phyloP scores from a whole-genome alignment of 768 basidiomycete species.

The Tephrocybe sp. region DNA sequence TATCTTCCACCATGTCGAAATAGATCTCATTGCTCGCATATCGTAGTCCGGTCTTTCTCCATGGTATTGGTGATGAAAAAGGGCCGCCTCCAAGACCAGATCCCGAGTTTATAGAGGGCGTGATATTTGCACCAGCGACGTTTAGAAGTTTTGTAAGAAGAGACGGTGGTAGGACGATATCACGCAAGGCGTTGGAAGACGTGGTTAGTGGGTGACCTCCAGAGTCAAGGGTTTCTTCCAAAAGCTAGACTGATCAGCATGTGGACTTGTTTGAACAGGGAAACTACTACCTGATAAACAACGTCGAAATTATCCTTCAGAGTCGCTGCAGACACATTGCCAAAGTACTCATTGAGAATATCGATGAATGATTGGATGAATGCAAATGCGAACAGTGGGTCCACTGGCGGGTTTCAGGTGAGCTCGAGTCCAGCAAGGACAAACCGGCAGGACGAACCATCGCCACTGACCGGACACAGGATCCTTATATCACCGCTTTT shows the following conservation, averaged over 20 bases:
- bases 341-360: constrained; percentile 84
- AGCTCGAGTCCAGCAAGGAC: constrained; percentile 2
- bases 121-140: constrained; percentile 50
- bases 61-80: constrained; percentile 90
- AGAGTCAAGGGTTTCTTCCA: constrained; percentile 94
- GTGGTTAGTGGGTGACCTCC: constrained; percentile 92
- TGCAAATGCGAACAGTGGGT: constrained; percentile 86
- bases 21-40: constrained; percentile 91
- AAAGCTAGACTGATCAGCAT: constrained; percentile 47
- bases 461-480: constrained; percentile 78
- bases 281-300: constrained; percentile 74
- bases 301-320: constrained; percentile 93
- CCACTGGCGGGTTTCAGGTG: constrained; percentile 46
- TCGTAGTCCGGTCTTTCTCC: constrained; percentile 81
- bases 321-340: constrained; percentile 72
- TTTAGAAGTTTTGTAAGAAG: constrained; percentile 71
- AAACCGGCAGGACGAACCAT: constrained; percentile 51
- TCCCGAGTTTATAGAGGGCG: constrained; percentile 43
- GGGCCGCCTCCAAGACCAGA: constrained; percentile 44
- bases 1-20: constrained; percentile 84
- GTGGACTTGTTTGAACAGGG: neutral
- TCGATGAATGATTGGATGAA: constrained; percentile 85
- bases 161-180: constrained; percentile 91
- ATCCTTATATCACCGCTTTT: constrained; percentile 73
- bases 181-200: constrained; percentile 82